Percentiles rank a stretch among this genome's conserved stretches.
These are phyloP conservation scores for Albugo candida DNA, from an alignment of 352 stramenopile genomes.

Conservation along the genomic window DNA sequence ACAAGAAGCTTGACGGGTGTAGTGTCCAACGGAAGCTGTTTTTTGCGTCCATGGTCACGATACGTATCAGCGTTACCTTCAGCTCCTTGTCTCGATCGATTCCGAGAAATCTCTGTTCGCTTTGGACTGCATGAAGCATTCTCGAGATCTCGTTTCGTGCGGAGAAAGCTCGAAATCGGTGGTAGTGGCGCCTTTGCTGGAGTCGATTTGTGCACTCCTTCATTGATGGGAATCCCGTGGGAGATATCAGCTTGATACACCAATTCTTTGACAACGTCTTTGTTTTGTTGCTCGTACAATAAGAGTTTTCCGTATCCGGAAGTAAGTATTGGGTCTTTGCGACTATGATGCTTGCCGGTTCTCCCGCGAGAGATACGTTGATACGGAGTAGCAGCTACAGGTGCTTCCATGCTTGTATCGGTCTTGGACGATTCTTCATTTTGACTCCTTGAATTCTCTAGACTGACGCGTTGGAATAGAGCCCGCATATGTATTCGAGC, in stretches of 20 bases:
- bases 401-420: slow-evolving; percentile 6
- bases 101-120: no score
- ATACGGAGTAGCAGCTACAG: slow-evolving; percentile 12
- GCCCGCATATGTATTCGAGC: slow-evolving; percentile 60
- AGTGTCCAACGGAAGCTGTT: no score
- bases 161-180: no score
- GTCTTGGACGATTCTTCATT: slow-evolving; percentile 2
- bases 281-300: slow-evolving; percentile 80
- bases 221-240: slow-evolving; percentile 17
- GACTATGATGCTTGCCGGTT: slow-evolving; percentile 43
- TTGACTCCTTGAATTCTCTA: background rate
- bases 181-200: no score
- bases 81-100: no score
- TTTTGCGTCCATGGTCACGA: no score
- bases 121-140: no score
- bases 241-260: slow-evolving; percentile 78
- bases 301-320: slow-evolving; percentile 62
- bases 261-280: slow-evolving; percentile 80
- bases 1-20: no score
- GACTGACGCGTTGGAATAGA: slow-evolving; percentile 29
- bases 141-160: no score
- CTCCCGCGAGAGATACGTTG: slow-evolving; percentile 14
- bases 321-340: slow-evolving; percentile 42
- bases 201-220: no score
- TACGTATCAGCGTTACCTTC: no score